Evolutionary conservation across 2,329 filamentous ascomycete species (phyloP), one percentile per base, ranked within the genome.

Genomic region (Teratosphaeria destructans): DNA sequence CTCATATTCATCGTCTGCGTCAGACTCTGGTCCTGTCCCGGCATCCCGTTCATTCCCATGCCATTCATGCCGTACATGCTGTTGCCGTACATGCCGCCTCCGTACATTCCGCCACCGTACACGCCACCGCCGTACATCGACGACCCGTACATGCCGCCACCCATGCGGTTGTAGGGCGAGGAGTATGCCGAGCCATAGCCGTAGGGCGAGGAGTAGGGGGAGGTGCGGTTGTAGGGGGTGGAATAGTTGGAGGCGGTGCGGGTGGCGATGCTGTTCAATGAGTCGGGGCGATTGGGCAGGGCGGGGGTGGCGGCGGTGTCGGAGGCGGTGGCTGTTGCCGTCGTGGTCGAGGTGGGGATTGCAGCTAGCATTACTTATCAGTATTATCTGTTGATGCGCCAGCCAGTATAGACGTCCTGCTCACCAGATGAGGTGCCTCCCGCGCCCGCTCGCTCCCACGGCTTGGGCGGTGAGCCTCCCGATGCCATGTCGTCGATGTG

Each of bases 1-100:
- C 89, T 94, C 74, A 95, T 92, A 72, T 86, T 90, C 79, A 97
- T 96, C 57, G 89, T 88, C 72, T 95, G 89, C n/a, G 93, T 96
- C 73, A 99, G 79, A 75, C 91, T 96, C 74, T 94, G 90, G 32
- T 90, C 89, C 73, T 96, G 90, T 72, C 95, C 95, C 66, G 74
- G 73, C n/a, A 71, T 85, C 27, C 77, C 79, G 16, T 75, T 74
- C 73, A 82, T 82, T 63, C 79, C 77, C 66, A 74, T 75, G 66
- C 43, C 43, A 23, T 49, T 49, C 43, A 49, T 49, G 32, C 55
- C 55, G 55, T 56, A 56, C 55, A 56, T 56, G 27, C 55, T 37
- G 16, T 74, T 74, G 5, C 77, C 74, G 54, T 73, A 71, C 72
- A 74, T 73, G 43, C 69, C 54, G 71, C 72, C 52, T 55, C 67